These are phyloP conservation scores for Berkeleyomyces rouxiae DNA, from an alignment of 2,329 filamentous ascomycete genomes.

Conservation along the genomic window DNA sequence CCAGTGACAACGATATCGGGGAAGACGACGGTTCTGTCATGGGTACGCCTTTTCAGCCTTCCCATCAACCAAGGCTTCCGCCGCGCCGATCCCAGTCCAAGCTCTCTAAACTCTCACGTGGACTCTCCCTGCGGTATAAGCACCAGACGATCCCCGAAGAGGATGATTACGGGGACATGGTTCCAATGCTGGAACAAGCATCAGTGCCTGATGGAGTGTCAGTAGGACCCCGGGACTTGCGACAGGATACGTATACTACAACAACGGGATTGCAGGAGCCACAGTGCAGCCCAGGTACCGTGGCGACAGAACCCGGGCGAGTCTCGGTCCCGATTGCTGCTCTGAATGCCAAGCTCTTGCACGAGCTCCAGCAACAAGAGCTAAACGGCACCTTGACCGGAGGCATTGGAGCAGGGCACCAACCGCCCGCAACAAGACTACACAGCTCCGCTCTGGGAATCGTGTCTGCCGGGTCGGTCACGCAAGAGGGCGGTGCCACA, in stretches of 20 bases:
- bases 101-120: background rate
- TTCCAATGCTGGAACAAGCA: background rate
- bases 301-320: background rate
- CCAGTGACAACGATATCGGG: background rate
- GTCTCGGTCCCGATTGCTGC: background rate
- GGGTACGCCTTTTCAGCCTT: background rate
- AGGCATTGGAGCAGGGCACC: conserved; percentile 39
- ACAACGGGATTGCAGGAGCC: background rate
- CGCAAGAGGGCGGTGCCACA: too few species aligned
- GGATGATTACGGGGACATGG: background rate
- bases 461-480: conserved; percentile 21
- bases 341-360: background rate
- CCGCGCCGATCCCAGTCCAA: background rate
- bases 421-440: conserved; percentile 27
- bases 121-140: background rate
- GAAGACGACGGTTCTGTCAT: background rate
- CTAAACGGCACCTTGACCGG: conserved; percentile 38
- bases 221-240: background rate
- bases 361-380: conserved; percentile 32
- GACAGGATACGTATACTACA: background rate
- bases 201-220: background rate
- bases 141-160: conserved; percentile 3
- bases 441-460: conserved; percentile 30
- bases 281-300: background rate
- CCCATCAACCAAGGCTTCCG: background rate